These are phyloP conservation scores for Pythium volutum DNA, from an alignment of 352 stramenopile genomes.

Conservation along the genomic window DNA sequence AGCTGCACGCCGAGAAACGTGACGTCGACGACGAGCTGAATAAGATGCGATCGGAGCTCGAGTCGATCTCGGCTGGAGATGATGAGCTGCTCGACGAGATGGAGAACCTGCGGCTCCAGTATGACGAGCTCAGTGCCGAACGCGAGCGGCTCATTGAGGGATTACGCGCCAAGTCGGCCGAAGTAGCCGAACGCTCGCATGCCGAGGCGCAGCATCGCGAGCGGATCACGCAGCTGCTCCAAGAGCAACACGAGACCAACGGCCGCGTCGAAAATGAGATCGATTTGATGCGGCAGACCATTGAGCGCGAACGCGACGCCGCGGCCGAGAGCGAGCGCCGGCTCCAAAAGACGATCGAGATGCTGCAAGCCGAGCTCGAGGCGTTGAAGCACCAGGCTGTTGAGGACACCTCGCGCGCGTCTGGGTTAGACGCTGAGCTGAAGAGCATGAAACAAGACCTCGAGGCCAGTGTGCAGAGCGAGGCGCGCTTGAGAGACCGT, in stretches of 20 bases:
- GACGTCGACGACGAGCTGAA: constrained; percentile 8
- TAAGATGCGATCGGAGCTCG: constrained; percentile 4
- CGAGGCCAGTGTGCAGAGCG: not conserved
- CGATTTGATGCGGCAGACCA: constrained; percentile 3
- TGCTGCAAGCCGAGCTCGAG: constrained; percentile 10
- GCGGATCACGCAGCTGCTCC: not conserved
- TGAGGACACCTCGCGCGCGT: not conserved
- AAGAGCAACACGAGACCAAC: constrained; percentile 11
- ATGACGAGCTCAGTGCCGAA: constrained; percentile 7
- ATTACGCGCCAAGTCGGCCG: constrained; percentile 5
- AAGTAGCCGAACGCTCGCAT: constrained; percentile 11
- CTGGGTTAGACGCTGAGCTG: constrained; percentile 3
- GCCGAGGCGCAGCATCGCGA: constrained; percentile 3
- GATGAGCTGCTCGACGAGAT: constrained; percentile 18
- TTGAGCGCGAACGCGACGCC: constrained; percentile 11
- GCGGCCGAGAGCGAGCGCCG: constrained; percentile 8
- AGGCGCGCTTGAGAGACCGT: not conserved
- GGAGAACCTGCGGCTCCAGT: constrained; percentile 2
- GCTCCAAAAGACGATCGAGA: constrained; percentile 3
- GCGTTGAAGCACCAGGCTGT: not conserved
- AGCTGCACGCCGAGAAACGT: constrained; percentile 7
- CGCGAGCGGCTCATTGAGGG: constrained; percentile 9
- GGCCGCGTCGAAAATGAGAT: constrained; percentile 13
- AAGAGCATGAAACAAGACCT: constrained; percentile 1
- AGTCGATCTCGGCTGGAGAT: constrained; percentile 9